These are phyloP conservation scores for Aspergillus unguis DNA, from an alignment of 2,329 filamentous ascomycete species.

Conservation along the genomic window DNA sequence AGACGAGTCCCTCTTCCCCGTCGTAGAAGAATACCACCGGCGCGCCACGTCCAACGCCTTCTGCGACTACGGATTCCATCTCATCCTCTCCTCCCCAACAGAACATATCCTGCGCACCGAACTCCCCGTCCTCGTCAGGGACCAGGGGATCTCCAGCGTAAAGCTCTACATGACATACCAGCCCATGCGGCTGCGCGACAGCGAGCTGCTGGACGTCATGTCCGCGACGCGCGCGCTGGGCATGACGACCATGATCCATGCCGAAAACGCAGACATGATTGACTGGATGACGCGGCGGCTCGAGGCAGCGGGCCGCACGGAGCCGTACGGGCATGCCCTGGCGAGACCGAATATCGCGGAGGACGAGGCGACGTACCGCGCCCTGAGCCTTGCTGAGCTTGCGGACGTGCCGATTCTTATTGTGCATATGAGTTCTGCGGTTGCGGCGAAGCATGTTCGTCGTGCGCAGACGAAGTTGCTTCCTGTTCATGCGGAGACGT, in stretches of 20 bases:
- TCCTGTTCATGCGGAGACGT: slow-evolving; percentile 57
- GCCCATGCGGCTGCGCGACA: slow-evolving; percentile 39
- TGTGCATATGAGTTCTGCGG: slow-evolving; percentile 43
- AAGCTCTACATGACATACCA: slow-evolving; percentile 52
- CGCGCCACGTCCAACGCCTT: slow-evolving; percentile 48
- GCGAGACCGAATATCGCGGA: slow-evolving; percentile 42
- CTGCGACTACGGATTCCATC: slow-evolving; percentile 55
- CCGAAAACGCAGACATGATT: slow-evolving; percentile 46
- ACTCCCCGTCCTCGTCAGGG: slow-evolving; percentile 33
- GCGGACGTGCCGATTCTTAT: slow-evolving; percentile 51
- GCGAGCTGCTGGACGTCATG: slow-evolving; percentile 44
- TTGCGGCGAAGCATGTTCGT: neutral
- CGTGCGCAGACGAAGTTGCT: slow-evolving; percentile 33
- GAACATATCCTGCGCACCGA: slow-evolving; percentile 33
- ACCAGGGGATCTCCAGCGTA: slow-evolving; percentile 43
- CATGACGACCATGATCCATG: slow-evolving; percentile 49
- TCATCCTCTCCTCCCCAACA: slow-evolving; percentile 39
- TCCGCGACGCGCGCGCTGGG: slow-evolving; percentile 39
- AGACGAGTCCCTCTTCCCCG: slow-evolving; percentile 45
- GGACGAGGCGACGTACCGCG: slow-evolving; percentile 44
- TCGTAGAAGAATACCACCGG: slow-evolving; percentile 48
- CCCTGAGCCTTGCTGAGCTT: slow-evolving; percentile 50
- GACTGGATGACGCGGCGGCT: slow-evolving; percentile 33
- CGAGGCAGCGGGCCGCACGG: slow-evolving; percentile 33
- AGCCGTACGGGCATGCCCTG: slow-evolving; percentile 43